A percentile compares a stretch with the other conserved stretches of the same genome.
These are phyloP conservation scores for Boletus edulis DNA, from an alignment of 768 basidiomycete species.

Conservation along the genomic window DNA sequence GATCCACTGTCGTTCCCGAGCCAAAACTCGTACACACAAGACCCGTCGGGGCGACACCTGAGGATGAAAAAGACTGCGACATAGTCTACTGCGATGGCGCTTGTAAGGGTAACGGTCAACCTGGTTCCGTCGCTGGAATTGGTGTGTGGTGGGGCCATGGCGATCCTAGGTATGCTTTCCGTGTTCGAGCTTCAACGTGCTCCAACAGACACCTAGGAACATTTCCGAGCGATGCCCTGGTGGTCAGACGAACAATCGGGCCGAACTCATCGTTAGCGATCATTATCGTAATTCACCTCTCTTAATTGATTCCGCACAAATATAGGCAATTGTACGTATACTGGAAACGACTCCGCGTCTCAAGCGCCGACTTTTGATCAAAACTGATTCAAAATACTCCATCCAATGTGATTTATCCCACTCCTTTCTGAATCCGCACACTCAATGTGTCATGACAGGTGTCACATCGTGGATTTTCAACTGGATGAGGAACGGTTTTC, in stretches of 20 bases:
- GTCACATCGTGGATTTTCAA: conserved; percentile 62
- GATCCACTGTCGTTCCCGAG: not conserved
- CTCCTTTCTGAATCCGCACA: not conserved
- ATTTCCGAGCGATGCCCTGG: conserved; percentile 81
- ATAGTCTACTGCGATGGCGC: conserved; percentile 89
- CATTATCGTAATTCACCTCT: conserved; percentile 21
- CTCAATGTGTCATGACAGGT: conserved; percentile 44
- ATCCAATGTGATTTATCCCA: conserved; percentile 58
- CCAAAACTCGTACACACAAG: not conserved
- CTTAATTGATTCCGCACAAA: not conserved
- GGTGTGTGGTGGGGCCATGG: conserved; percentile 86
- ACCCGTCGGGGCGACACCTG: conserved; percentile 2
- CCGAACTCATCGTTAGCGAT: conserved; percentile 71
- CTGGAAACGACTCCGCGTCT: conserved; percentile 68
- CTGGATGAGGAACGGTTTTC: conserved; percentile 63
- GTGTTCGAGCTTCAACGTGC: not conserved
- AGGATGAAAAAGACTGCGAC: conserved; percentile 32
- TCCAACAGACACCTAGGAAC: conserved; percentile 50
- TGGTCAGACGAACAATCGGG: conserved; percentile 82
- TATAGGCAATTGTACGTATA: conserved; percentile 83
- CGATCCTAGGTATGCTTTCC: conserved; percentile 50
- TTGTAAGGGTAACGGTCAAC: conserved; percentile 77
- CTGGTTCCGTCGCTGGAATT: conserved; percentile 67
- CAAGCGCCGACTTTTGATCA: conserved; percentile 62
- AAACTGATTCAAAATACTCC: conserved; percentile 83